A percentile compares a stretch with the other conserved stretches of the same genome.
Evolutionary conservation across 2,329 filamentous ascomycete genomes (phyloP).

Genomic region (Samsoniella hepiali): DNA sequence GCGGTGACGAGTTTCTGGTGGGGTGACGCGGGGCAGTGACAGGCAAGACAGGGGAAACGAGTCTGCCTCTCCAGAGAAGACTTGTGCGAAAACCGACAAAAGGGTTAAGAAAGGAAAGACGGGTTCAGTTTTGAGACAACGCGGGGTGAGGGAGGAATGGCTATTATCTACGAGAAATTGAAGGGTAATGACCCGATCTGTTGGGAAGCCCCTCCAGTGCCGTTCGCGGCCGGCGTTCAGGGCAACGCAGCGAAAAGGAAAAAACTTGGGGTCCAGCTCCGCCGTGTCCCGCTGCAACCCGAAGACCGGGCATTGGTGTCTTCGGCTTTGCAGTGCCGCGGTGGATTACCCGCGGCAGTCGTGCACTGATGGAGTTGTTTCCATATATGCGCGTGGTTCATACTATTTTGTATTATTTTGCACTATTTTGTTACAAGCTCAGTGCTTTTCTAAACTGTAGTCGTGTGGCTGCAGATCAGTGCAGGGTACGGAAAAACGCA

Average conservation of each 20-base stretch:
- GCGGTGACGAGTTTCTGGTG: not conserved
- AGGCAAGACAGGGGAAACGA: not conserved
- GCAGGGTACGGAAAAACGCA: no score
- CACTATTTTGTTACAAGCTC: no score
- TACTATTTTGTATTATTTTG: no score
- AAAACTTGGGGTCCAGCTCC: conserved; percentile 12
- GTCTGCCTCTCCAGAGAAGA: not conserved
- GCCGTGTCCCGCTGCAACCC: conserved; percentile 15
- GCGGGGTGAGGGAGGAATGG: not conserved
- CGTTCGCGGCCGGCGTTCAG: not conserved
- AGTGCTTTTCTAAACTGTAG: no score
- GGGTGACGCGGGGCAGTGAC: not conserved
- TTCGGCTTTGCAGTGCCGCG: not conserved
- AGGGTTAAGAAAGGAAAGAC: not conserved
- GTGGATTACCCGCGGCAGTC: no score
- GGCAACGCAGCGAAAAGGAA: not conserved
- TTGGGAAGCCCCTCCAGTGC: not conserved
- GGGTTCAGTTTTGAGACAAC: not conserved
- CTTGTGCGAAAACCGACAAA: not conserved
- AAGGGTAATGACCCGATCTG: not conserved
- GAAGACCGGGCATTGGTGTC: not conserved
- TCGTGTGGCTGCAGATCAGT: no score
- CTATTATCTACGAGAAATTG: not conserved
- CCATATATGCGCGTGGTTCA: no score
- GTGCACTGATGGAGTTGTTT: no score